A percentile compares a stretch with the other conserved stretches of the same genome.
Evolutionary conservation across 768 basidiomycete genomes (phyloP).

Genomic region (Tricholoma furcatifolium): DNA sequence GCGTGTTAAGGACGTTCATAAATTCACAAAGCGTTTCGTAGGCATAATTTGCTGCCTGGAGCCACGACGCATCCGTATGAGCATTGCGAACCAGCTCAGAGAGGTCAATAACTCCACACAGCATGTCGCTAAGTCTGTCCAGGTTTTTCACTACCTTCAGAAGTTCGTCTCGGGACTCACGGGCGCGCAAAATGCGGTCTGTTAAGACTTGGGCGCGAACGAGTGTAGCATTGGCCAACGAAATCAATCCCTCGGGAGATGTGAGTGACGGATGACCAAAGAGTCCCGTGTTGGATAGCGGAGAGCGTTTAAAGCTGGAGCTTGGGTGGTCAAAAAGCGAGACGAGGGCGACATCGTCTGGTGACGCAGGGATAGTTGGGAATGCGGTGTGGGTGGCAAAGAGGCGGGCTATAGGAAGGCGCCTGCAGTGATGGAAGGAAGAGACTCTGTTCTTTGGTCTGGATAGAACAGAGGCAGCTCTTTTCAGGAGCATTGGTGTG

Average conservation of each 20-base stretch:
- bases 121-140: constrained; percentile 92
- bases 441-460: constrained; percentile 28
- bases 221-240: constrained; percentile 77
- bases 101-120: constrained; percentile 96
- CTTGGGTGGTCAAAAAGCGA: constrained; percentile 71
- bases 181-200: constrained; percentile 74
- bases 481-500: constrained; percentile 40
- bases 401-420: constrained; percentile 19
- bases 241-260: constrained; percentile 64
- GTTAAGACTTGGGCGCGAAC: constrained; percentile 81
- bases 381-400: constrained; percentile 39
- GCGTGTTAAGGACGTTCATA: constrained; percentile 96
- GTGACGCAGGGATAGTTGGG: constrained; percentile 54
- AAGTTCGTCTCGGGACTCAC: constrained; percentile 72
- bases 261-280: constrained; percentile 80
- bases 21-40: constrained; percentile 94
- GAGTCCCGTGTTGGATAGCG: constrained; percentile 67
- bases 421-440: constrained; percentile 22
- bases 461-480: constrained; percentile 40
- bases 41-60: constrained; percentile 77
- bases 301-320: constrained; percentile 33
- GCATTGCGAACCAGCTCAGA: constrained; percentile 92
- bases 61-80: constrained; percentile 86
- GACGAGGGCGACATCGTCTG: constrained; percentile 65
- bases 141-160: constrained; percentile 91